phyloP scores from a whole-genome alignment of 257 asterid genomes.

The Mentha longifolia region DNA sequence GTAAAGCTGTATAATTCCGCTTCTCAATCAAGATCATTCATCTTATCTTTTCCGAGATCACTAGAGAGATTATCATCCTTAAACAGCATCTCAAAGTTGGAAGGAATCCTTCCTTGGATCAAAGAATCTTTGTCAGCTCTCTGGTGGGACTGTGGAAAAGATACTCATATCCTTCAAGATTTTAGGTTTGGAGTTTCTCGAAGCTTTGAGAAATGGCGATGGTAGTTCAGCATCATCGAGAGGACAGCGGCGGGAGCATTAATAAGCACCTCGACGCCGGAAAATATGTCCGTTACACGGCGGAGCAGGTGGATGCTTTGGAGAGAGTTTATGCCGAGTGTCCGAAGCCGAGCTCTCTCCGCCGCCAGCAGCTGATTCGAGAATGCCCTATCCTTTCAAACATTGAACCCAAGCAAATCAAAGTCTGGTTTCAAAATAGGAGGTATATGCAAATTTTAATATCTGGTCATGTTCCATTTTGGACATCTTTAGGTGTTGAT shows the following conservation, averaged over 20 bases:
- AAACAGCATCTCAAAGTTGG: neutral
- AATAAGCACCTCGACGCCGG: conserved; percentile 81
- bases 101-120: conserved; percentile 23
- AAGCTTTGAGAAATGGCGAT: conserved; percentile 67
- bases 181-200: neutral
- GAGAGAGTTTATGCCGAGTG: conserved; percentile 95
- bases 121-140: conserved; percentile 39
- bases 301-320: conserved; percentile 98
- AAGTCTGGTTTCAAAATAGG: conserved; percentile 97
- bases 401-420: conserved; percentile 95
- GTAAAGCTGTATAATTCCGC: conserved; percentile 32
- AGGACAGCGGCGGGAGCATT: conserved; percentile 82
- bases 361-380: conserved; percentile 88
- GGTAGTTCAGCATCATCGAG: conserved; percentile 86
- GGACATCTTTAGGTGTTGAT: neutral
- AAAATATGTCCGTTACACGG: conserved; percentile 88
- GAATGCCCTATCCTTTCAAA: conserved; percentile 89
- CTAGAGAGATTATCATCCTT: conserved; percentile 23
- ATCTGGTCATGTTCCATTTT: neutral
- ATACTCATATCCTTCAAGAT: conserved; percentile 12
- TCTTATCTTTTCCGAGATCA: conserved; percentile 44
- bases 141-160: conserved; percentile 20
- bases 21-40: conserved; percentile 47
- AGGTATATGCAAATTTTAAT: conserved; percentile 52
- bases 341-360: conserved; percentile 93